Base-by-base conservation (phyloP, 768 basidiomycete species). In the Baorangia bicolor region DNA sequence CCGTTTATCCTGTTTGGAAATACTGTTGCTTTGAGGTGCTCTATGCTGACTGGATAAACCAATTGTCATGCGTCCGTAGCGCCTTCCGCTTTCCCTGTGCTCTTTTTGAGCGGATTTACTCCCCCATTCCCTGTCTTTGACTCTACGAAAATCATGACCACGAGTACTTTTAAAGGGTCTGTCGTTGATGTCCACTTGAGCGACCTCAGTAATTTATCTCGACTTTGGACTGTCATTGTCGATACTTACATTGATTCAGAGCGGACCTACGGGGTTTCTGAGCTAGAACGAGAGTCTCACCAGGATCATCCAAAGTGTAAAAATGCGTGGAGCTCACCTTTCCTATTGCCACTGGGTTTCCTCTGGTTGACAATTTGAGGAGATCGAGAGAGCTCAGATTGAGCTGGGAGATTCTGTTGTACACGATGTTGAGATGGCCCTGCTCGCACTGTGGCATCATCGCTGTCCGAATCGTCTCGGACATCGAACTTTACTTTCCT, bases 61-160 rank as follows among this genome's bases (percentile, higher is more conserved):
- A 5, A 60, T 60, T 18, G 66, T 60, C 61, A 65, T 67, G 48
- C 67, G 64, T 12, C 55, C 55, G 18, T 58, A 56, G 38, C 45
- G 55, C 46, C 42, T 55, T 38, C 48, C 48, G 21, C 23, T 12
- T 23, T 41, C 49, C 9, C 28, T 31, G 33, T n/a, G 44, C 23
- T 27, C 46, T 39, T 54, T 69, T 34, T n/a, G 50, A 38, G 48
- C 18, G 18, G 9, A 28, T 20, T 56, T 58, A 7, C 21, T n/a
- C 2, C 31, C 20, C 66, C 59, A 62, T 23, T 23, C 25, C 31
- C 20, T 50, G 40, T 30, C 25, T 38, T 51, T 21, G 41, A 31
- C 9, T 20, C n/a, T 31, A 18, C 55, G 52, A 31, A 53, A 43
- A 35, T 25, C 23, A 20, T 40, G 14, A 5, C 35, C 13, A 28